Base-by-base conservation (phyloP, 495 filamentous ascomycete species). In the Coniosporium apollinis region DNA sequence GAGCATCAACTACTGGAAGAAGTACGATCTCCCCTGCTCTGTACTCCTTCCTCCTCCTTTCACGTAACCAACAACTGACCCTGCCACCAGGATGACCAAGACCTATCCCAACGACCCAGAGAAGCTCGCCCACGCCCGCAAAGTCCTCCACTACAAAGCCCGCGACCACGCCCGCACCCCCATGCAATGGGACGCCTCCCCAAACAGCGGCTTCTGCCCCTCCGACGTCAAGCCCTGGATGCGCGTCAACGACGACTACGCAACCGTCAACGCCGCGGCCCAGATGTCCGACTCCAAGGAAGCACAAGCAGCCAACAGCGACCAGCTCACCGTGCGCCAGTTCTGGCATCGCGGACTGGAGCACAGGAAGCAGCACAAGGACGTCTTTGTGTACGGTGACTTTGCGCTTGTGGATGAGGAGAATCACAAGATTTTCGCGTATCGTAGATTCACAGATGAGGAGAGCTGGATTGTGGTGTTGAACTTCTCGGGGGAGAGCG, bases 1-100 rank as follows among this genome's bases (percentile, higher is more conserved):
- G 36, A 54, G 50, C 17, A 42, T 58, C 26, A 70, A 70, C 44
- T 69, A 59, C 35, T 70, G 61, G 49, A 55, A 61, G 14, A 60
- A 61, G 42, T 55, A 44, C 3, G 43, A 21, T 10, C 24, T 37
- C n/a, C 18, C 13, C 5, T 19, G 5, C 33, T 35, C 15, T 7
- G n/a, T 7, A 21, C 33, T 35, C 19, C 17, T n/a, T 35, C 33
- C 20, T 24, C 6, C 14, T 2, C 5, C 22, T 18, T 28, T 2
- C 13, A 16, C 28, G 0, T 31, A n/a, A 11, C 15, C 9, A 26
- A 9, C 22, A 20, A 5, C 16, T 10, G 22, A 30, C 24, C 15
- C 24, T 29, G 8, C 19, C 14, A 11, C 6, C 21, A 42, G 34
- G 30, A 47, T 46, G 39, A 46, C 49, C 10, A 29, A 37, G 18